These are phyloP conservation scores for Aschersonia sp. DNA, from an alignment of 2,329 filamentous ascomycete genomes.

Conservation along the genomic window DNA sequence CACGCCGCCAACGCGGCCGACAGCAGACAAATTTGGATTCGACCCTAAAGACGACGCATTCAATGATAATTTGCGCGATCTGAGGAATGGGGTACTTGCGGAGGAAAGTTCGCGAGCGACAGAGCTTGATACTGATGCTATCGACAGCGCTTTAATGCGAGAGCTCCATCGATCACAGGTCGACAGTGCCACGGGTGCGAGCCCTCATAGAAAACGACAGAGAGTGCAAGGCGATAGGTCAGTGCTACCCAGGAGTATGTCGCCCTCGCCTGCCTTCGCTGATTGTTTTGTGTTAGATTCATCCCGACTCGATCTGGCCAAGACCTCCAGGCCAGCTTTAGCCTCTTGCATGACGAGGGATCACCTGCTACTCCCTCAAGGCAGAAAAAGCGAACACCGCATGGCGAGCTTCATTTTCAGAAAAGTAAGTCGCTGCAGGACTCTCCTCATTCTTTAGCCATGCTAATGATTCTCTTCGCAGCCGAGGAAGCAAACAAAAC, in stretches of 20 bases:
- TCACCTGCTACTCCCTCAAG: constrained; percentile 85
- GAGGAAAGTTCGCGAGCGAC: constrained; percentile 20
- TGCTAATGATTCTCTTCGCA: constrained; percentile 11
- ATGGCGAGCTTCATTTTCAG: constrained; percentile 88
- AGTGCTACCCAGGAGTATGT: constrained; percentile 3
- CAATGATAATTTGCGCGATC: constrained; percentile 14
- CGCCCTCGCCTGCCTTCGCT: too few species aligned
- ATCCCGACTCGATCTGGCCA: constrained; percentile 89
- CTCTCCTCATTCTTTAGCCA: neutral
- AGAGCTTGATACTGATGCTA: constrained; percentile 31
- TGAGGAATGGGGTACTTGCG: constrained; percentile 19
- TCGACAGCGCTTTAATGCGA: constrained; percentile 35
- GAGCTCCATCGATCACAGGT: constrained; percentile 35
- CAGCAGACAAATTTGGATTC: constrained; percentile 25
- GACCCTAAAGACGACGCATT: constrained; percentile 26
- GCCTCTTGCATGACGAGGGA: constrained; percentile 77
- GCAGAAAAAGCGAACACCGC: constrained; percentile 68
- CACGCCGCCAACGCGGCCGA: constrained; percentile 25
- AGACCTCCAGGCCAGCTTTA: constrained; percentile 87
- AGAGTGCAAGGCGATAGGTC: constrained; percentile 49
- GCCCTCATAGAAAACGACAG: constrained; percentile 43
- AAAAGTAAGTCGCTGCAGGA: constrained; percentile 45
- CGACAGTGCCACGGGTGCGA: constrained; percentile 37
- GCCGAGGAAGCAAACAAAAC: constrained; percentile 92
- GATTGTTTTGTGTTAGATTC: constrained; percentile 43